A percentile compares a stretch with the other conserved stretches of the same genome.
These are phyloP conservation scores for Prunus mira DNA, from an alignment of 306 rosid species.

Conservation along the genomic window DNA sequence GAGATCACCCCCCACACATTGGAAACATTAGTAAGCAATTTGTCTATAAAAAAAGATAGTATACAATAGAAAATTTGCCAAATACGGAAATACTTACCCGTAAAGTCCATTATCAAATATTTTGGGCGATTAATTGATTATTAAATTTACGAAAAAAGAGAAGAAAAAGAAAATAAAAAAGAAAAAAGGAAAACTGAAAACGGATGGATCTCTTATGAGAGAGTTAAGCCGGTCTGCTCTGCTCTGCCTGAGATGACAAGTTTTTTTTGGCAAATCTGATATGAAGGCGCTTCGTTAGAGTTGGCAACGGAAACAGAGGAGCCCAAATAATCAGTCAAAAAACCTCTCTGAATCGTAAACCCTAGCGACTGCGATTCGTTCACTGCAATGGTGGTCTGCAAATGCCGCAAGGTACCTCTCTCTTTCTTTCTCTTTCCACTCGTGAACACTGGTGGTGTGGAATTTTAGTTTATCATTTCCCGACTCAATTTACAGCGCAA, in stretches of 20 bases:
- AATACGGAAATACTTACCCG: too few species aligned
- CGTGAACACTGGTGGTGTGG: background rate
- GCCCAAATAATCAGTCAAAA: background rate
- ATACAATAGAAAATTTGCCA: too few species aligned
- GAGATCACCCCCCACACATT: too few species aligned
- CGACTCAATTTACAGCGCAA: slow-evolving; percentile 15
- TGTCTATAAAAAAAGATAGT: too few species aligned
- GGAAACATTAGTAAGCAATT: too few species aligned
- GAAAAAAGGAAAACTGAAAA: slow-evolving; percentile 17
- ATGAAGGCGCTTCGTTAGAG: background rate
- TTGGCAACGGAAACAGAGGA: background rate
- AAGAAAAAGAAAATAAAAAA: background rate
- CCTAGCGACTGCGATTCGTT: slow-evolving; percentile 15
- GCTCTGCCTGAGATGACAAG: slow-evolving; percentile 4
- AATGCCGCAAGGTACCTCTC: slow-evolving; percentile 89
- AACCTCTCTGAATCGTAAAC: background rate
- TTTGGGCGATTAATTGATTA: background rate
- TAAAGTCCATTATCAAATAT: background rate
- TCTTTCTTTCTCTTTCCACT: background rate
- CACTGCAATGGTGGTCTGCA: slow-evolving; percentile 99
- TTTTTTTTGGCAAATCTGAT: slow-evolving; percentile 12
- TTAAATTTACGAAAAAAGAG: background rate
- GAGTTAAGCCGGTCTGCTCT: background rate
- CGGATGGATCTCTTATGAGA: slow-evolving; percentile 49
- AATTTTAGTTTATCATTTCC: slow-evolving; percentile 14